A percentile compares a stretch with the other conserved stretches of the same genome.
Evolutionary conservation across 2,329 filamentous ascomycete genomes (phyloP).

Genomic region (Sclerotinia trifoliorum): DNA sequence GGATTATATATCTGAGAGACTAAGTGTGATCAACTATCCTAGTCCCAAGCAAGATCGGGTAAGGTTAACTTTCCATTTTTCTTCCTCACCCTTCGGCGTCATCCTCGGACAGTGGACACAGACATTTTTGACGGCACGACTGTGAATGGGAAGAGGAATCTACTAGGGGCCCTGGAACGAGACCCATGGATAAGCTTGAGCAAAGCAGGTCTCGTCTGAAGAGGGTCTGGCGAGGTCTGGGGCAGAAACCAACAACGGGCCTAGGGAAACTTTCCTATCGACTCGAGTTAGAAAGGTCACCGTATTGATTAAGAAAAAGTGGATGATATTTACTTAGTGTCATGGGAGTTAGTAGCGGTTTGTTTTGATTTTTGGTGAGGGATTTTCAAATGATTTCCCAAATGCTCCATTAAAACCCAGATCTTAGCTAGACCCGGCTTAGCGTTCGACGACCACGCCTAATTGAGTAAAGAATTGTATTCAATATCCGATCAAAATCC

Average conservation of each 20-base stretch:
- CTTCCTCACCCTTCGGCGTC: conserved; percentile 20
- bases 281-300: background rate
- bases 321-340: conserved; percentile 7
- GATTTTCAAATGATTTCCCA: conserved; percentile 18
- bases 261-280: background rate
- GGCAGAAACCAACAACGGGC: conserved; percentile 9
- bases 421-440: background rate
- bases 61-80: conserved; percentile 17
- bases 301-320: conserved; percentile 12
- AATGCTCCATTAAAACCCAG: conserved; percentile 1
- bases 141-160: background rate
- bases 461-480: background rate
- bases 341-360: background rate
- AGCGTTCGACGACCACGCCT: background rate
- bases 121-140: conserved; percentile 18
- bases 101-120: conserved; percentile 22
- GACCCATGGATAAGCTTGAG: conserved; percentile 13
- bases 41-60: conserved; percentile 20
- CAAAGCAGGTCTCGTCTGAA: conserved; percentile 6
- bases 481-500: background rate
- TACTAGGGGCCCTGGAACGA: conserved; percentile 2
- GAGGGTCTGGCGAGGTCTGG: conserved; percentile 16
- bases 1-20: conserved; percentile 19
- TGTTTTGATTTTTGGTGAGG: conserved; percentile 20
- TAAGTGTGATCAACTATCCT: conserved; percentile 18